Evolutionary conservation across 768 basidiomycete species (phyloP), one percentile per base, ranked within the genome.

Genomic region (Chalciporus pseudorubinellus): DNA sequence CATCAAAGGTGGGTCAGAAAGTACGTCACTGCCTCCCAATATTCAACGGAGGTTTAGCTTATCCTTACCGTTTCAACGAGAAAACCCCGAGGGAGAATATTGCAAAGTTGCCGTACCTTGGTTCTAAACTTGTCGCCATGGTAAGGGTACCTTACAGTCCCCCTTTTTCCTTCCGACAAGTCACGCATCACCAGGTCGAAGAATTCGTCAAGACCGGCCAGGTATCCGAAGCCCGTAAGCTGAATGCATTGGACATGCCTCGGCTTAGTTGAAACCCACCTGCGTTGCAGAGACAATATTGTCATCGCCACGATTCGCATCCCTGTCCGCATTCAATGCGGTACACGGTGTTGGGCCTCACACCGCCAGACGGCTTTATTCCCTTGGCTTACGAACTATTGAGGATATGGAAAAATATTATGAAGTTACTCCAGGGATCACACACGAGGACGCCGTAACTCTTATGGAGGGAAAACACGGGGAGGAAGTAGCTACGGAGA

Each of bases 291-390:
- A 75, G 64, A 73, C 60, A 9, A 79, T 78, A 10, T 65, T 68
- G 6, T 60, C 63, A 6, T 82, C 82, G 1, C 55, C 74, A 21
- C 81, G 86, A 31, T 89, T 80, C 63, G 67, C 72, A 45, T 67
- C 80, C 0, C 75, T 92, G 8, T 76, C 77, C 7, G 59, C 71
- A 0, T 89, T 93, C 60, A 71, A 77, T 13, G 73, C 79, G 6
- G 69, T 93, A 49, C 83, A 93, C 48, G 85, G 88, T 9, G 84
- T 93, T 29, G 91, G 91, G 7, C 75, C 89, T 0, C 66, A 71
- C n/a, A 87, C 77, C 7, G 87, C 91, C 6, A 77, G 82, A 6
- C 71, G 76, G 34, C 74, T 91, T 4, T 89, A 84, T 63, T 78
- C 78, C 28, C 71, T 77, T 39, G 85, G 86, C 2, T 66, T 90